Evolutionary conservation across 257 asterid genomes (phyloP), one percentile per base, ranked within the genome.

Genomic region (Fraxinus pennsylvanica): DNA sequence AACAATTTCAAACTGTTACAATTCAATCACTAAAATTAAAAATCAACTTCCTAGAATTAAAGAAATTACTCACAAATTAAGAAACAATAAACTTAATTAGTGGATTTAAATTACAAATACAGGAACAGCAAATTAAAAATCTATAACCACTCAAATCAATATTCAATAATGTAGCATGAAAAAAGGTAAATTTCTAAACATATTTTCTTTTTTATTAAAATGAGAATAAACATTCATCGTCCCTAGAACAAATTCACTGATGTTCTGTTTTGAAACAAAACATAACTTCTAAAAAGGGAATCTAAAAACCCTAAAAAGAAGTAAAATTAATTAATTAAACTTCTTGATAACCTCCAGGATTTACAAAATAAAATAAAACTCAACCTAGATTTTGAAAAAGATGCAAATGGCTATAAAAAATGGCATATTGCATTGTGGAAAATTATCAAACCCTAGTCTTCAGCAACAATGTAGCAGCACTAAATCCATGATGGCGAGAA

Each of bases 301-400:
- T 59, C 32, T 59, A 1, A 59, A 59, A 59, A 29, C 35, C 68
- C 68, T 59, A 59, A 59, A 22, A 6, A 21, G 30, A 59, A 59
- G 29, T 59, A 54, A 43, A 43, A 10, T 9, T 12, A 43, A 39
- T 45, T 45, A 50, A 15, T 50, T 43, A 50, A 50, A 50, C 7
- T 4, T 50, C 61, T 50, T 15, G 6, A 13, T 50, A 15, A 14
- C 75, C 79, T 78, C 89, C 81, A 78, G 84, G 84, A 83, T 86
- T 61, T 36, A 74, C 27, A 47, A 17, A 52, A 29, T 30, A 65
- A 25, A 21, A 41, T 27, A 25, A 22, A 19, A 13, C 54, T 27
- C n/a, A 54, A 27, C 29, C 76, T 33, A 72, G 30, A 50, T 21
- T 63, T 43, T 27, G 35, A 29, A 70, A 78, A 71, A 22, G 38